A percentile compares a stretch with the other conserved stretches of the same genome.
Evolutionary conservation across 2,329 filamentous ascomycete genomes (phyloP).

Genomic region (Claviceps paspali): DNA sequence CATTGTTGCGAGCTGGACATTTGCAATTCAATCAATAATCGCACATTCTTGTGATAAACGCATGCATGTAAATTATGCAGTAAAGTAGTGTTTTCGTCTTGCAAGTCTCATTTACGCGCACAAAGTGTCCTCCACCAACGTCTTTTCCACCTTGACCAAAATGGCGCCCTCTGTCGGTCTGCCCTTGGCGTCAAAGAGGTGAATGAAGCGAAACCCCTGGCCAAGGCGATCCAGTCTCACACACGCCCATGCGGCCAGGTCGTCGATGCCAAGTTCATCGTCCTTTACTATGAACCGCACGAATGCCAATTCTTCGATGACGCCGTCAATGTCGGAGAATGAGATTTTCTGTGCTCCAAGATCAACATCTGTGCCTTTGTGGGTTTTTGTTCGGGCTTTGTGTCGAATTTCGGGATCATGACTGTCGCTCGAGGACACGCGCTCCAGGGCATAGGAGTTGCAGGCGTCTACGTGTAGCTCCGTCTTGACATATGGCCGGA

Average conservation of each 20-base stretch:
- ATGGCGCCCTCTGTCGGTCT: slow-evolving; percentile 50
- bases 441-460: slow-evolving; percentile 24
- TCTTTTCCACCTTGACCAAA: slow-evolving; percentile 59
- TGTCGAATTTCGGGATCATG: slow-evolving; percentile 29
- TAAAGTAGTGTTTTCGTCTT: not conserved
- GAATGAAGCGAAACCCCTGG: slow-evolving; percentile 62
- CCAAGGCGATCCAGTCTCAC: slow-evolving; percentile 69
- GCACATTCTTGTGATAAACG: too few species aligned
- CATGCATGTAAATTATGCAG: too few species aligned
- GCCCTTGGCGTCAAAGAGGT: slow-evolving; percentile 56
- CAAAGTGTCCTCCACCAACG: slow-evolving; percentile 13
- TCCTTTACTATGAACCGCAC: slow-evolving; percentile 77
- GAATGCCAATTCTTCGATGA: slow-evolving; percentile 58
- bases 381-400: slow-evolving; percentile 43
- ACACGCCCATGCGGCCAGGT: slow-evolving; percentile 76
- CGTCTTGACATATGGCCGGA: slow-evolving; percentile 70
- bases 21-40: too few species aligned
- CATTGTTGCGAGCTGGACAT: too few species aligned
- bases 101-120: not conserved
- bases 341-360: slow-evolving; percentile 42
- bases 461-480: slow-evolving; percentile 69
- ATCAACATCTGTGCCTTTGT: slow-evolving; percentile 45
- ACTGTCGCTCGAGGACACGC: slow-evolving; percentile 21
- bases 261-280: slow-evolving; percentile 64
- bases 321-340: slow-evolving; percentile 38